Conservation (phyloP, 2,329 filamentous ascomycete genomes). For the Zymoseptoria tritici region DNA sequence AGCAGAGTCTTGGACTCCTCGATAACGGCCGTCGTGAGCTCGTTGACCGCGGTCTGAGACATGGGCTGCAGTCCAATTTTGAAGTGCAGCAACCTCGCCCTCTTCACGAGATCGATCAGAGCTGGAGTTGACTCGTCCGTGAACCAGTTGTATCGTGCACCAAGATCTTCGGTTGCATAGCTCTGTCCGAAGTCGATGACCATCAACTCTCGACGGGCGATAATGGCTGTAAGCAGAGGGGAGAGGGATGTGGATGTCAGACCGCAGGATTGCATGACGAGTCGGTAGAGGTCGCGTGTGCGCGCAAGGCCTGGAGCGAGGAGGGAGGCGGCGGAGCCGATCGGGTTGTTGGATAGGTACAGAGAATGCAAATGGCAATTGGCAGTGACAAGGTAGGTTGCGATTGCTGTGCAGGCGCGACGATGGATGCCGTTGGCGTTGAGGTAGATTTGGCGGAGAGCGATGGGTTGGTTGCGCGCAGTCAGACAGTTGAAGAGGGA, state of each 20-base stretch:
- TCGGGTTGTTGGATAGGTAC: conserved; percentile 29
- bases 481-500: too few species aligned
- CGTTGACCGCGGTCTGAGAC: conserved; percentile 25
- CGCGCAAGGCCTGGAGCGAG: conserved; percentile 23
- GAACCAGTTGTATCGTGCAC: conserved; percentile 43
- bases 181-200: conserved; percentile 41
- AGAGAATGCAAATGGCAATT: conserved; percentile 27
- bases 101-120: conserved; percentile 32
- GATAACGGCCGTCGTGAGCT: conserved; percentile 27
- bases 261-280: conserved; percentile 39
- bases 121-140: conserved; percentile 32
- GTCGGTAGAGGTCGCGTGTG: conserved; percentile 21
- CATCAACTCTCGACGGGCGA: conserved; percentile 31
- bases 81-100: conserved; percentile 34
- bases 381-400: conserved; percentile 20
- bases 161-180: conserved; percentile 42
- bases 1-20: background rate
- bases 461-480: too few species aligned
- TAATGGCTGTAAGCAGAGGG: conserved; percentile 33
- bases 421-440: too few species aligned
- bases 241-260: conserved; percentile 35
- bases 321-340: conserved; percentile 20
- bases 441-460: too few species aligned
- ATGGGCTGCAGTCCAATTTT: conserved; percentile 35
- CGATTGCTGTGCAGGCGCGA: conserved; percentile 22